Evolutionary conservation across 495 filamentous ascomycete genomes (phyloP).

Genomic region (Corynascus novoguineensis): DNA sequence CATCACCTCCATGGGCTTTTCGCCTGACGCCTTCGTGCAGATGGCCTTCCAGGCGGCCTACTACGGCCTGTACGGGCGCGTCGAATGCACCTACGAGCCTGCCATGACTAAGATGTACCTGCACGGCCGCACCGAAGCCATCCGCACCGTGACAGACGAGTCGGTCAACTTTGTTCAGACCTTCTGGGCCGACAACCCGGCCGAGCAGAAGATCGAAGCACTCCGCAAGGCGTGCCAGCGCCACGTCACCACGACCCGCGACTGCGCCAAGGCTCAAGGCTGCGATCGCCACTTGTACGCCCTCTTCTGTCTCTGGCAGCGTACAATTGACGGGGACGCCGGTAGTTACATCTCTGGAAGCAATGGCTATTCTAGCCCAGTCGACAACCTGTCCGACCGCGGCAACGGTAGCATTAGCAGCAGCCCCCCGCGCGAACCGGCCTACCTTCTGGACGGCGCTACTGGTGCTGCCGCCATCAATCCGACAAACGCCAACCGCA

Average conservation of each 20-base stretch:
- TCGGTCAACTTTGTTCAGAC: conserved; percentile 80
- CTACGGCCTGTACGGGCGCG: conserved; percentile 89
- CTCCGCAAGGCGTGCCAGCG: conserved; percentile 76
- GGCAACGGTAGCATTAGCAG: no score
- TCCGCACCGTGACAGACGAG: conserved; percentile 78
- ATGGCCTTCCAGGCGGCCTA: conserved; percentile 99
- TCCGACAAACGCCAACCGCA: conserved; percentile 28
- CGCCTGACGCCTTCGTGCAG: conserved; percentile 94
- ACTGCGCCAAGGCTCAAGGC: conserved; percentile 88
- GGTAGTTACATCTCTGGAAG: conserved; percentile 35
- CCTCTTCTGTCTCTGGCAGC: conserved; percentile 91
- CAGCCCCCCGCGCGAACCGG: conserved; percentile 49
- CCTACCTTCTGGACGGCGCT: conserved; percentile 21
- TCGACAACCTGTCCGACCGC: conserved; percentile 42
- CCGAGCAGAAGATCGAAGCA: conserved; percentile 75
- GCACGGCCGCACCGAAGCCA: conserved; percentile 91
- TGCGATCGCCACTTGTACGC: conserved; percentile 93
- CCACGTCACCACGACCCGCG: conserved; percentile 73
- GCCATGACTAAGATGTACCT: conserved; percentile 95
- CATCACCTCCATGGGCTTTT: conserved; percentile 94
- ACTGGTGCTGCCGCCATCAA: no score
- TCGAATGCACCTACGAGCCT: conserved; percentile 95
- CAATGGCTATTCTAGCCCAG: conserved; percentile 55
- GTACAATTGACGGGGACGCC: conserved; percentile 69
- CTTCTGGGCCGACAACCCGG: conserved; percentile 89